Evolutionary conservation across 306 rosid genomes (phyloP).

Genomic region (Rosa lucieae): DNA sequence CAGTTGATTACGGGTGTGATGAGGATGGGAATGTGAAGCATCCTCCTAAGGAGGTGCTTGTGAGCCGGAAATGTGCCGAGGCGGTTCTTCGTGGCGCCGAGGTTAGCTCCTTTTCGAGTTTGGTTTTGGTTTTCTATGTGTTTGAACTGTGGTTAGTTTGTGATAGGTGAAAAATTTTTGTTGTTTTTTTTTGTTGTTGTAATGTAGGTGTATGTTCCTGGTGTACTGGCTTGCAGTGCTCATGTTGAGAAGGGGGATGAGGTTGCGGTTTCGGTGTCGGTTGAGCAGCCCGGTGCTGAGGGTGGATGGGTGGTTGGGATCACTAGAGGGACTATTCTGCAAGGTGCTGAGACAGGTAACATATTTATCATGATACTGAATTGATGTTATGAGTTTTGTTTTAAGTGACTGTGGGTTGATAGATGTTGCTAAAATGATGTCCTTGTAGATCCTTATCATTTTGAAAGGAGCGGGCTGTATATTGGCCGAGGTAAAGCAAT

Average conservation of each 20-base stretch:
- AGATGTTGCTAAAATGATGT: conserved; percentile 24
- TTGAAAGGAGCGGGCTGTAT: conserved; percentile 71
- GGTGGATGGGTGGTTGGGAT: conserved; percentile 79
- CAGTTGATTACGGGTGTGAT: conserved; percentile 56
- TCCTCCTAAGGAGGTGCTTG: conserved; percentile 73
- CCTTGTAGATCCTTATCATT: conserved; percentile 65
- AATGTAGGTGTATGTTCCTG: conserved; percentile 82
- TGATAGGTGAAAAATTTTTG: background rate
- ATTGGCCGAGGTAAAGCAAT: conserved; percentile 83
- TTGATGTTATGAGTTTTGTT: background rate
- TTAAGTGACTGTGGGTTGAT: background rate
- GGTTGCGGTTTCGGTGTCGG: conserved; percentile 79
- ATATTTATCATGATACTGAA: background rate
- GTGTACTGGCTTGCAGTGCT: conserved; percentile 91
- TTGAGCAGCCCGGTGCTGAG: conserved; percentile 72
- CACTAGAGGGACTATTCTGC: conserved; percentile 82
- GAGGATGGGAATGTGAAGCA: conserved; percentile 45
- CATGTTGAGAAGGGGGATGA: conserved; percentile 86
- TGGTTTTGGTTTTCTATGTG: background rate
- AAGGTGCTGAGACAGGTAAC: conserved; percentile 67
- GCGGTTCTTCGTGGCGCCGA: conserved; percentile 98
- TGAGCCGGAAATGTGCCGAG: conserved; percentile 94
- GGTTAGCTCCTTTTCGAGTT: conserved; percentile 37
- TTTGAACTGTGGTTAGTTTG: background rate
- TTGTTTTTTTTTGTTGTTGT: conserved; percentile 15